phyloP scores from a whole-genome alignment of 2,329 filamentous ascomycete genomes.

The Aspergillus sp. region DNA sequence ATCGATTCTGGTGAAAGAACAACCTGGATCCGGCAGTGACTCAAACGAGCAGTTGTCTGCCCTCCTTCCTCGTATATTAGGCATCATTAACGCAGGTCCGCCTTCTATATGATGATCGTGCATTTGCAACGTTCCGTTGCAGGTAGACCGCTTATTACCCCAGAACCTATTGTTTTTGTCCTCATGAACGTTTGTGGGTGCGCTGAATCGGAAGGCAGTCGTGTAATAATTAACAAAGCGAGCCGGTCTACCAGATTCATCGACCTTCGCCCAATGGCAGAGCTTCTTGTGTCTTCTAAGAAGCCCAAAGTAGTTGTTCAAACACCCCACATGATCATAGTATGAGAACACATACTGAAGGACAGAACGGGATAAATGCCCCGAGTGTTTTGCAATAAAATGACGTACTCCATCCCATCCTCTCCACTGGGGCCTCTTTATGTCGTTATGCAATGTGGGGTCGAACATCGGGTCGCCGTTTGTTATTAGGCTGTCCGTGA shows the following conservation, averaged over 20 bases:
- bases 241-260: conserved; percentile 64
- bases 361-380: conserved; percentile 2
- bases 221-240: conserved; percentile 77
- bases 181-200: conserved; percentile 20
- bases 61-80: too few relatives aligned
- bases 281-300: conserved; percentile 60
- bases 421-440: conserved; percentile 1
- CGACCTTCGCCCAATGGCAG: conserved; percentile 47
- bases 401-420: conserved; percentile 8
- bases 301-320: conserved; percentile 64
- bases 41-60: too few relatives aligned
- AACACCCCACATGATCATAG: conserved; percentile 9
- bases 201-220: neutral
- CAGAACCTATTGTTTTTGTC: conserved; percentile 12
- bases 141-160: neutral
- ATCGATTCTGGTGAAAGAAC: too few relatives aligned
- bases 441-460: conserved; percentile 7
- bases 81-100: too few relatives aligned
- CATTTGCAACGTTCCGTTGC: too few relatives aligned
- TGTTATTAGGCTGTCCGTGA: too few relatives aligned
- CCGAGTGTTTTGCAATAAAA: conserved; percentile 8
- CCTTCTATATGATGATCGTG: too few relatives aligned
- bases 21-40: too few relatives aligned
- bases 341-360: conserved; percentile 10
- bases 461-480: conserved; percentile 2